Base-by-base conservation (phyloP, 305 asterid genomes). In the Lippia alba region DNA sequence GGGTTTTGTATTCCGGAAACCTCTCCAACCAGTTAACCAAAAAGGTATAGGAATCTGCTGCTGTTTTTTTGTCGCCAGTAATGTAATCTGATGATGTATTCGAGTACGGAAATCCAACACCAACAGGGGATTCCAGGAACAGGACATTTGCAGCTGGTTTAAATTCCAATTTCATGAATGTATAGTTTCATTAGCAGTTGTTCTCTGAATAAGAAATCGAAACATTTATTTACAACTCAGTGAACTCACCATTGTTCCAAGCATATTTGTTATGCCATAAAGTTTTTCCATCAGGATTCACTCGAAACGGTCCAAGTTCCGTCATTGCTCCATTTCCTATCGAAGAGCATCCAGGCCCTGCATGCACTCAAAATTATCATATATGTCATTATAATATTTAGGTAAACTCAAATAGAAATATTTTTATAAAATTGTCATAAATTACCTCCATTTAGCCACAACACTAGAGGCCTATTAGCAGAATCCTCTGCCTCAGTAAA, bases 391-490 rank as follows among this genome's bases (percentile, higher is more conserved):
- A 34, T 6, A 34, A 34, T 6, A 34, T 34, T 2, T 34, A 2
- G 40, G 40, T 34, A 6, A 34, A 34, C 3, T 12, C 6, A 4
- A 6, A 15, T 49, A 12, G 4, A 49, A 6, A n/a, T n/a, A n/a
- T n/a, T n/a, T n/a, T n/a, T 6, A 6, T 12, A 54, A 17, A 54
- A 54, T 6, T 1, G 0, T 8, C 32, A 8, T 53, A 17, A 19
- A 3, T 72, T 24, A 80, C 87, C 88, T 70, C 89, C 91, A 67
- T 80, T 85, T 6, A 85, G 61, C 91, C 87, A 85, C 17, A 87
- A 64, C 2, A 85, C 86, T 3, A 84, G 81, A 49, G 91, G 90
- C 78, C 75, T 81, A 59, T 12, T 55, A 8, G 82, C 51, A 2
- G 79, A 56, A 55, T 76, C 79, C 30, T 59, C 77, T 7, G 87